Evolutionary conservation across 352 stramenopile genomes (phyloP), one percentile per base, ranked within the genome.

Genomic region (Phytophthora litchii): DNA sequence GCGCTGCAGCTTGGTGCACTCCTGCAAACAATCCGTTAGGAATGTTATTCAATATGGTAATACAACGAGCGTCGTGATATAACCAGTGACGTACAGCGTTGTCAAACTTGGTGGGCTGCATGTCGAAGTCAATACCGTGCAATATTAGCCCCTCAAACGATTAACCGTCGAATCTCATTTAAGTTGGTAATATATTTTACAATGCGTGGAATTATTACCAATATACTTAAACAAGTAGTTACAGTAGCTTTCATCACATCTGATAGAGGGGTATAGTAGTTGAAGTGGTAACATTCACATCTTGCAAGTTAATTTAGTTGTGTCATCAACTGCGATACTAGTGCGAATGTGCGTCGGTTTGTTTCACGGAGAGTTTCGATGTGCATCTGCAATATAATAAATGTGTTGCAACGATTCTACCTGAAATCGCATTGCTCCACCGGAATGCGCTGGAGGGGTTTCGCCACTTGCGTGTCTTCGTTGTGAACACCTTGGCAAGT

Each of bases 1-100:
- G 17, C 76, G 73, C 50, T 91, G 81, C 62, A 91, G 47, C 65
- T 78, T 79, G 10, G 81, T 56, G 62, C 78, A 91, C 46, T 89
- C 81, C 81, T 91, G 49, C 20, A 47, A 19, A 9, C 29, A 50
- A 47, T 14, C 16, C 23, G 51, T 4, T 38, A 54, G 11, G 47
- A 58, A 13, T 21, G 4, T 32, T 14, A 34, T 25, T 27, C 23
- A 27, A 27, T 5, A 27, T 5, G 23, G 23, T 27, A 27, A 27
- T 27, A 27, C 23, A 27, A 5, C 23, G 5, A 3, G 3, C 23
- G 23, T 27, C n/a, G n/a, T n/a, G n/a, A n/a, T n/a, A n/a, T n/a
- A n/a, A n/a, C n/a, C n/a, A 27, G 23, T 27, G 23, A 34, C 67
- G 32, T 58, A 83, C 74, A 25, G 67, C 74, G 46, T 78, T 79